A percentile compares a stretch with the other conserved stretches of the same genome.
These are phyloP conservation scores for Coccomyxa sp. DNA, from an alignment of 139 green algal genomes.

Conservation along the genomic window DNA sequence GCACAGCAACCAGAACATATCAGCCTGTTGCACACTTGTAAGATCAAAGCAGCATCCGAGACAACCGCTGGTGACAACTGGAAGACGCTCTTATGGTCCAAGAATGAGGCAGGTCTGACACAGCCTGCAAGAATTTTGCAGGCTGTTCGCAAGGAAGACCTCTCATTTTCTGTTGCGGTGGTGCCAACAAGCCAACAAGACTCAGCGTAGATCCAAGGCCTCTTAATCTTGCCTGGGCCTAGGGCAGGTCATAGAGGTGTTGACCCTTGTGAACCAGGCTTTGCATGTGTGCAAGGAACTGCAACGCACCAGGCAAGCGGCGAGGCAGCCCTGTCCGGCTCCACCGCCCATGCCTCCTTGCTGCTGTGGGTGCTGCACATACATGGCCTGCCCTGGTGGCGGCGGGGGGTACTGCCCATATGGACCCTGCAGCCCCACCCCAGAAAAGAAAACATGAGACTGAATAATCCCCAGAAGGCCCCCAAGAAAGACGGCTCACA, in stretches of 20 bases:
- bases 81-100: no score
- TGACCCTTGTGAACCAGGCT: background rate
- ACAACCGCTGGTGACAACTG: no score
- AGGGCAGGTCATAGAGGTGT: background rate
- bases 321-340: background rate
- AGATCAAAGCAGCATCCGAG: background rate
- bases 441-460: no score
- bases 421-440: no score
- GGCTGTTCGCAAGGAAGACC: no score
- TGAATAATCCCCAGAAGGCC: background rate
- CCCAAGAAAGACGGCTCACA: no score
- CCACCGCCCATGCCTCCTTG: background rate
- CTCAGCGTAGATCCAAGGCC: background rate
- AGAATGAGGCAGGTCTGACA: background rate
- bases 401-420: background rate
- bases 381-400: background rate
- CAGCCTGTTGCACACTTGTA: background rate
- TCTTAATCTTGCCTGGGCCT: background rate
- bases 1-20: background rate
- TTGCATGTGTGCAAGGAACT: no score
- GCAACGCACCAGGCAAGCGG: background rate
- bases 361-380: background rate
- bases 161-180: background rate
- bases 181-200: background rate
- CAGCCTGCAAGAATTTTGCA: background rate